Conservation (phyloP, 768 basidiomycete genomes). For the Crassisporium funariophilum region DNA sequence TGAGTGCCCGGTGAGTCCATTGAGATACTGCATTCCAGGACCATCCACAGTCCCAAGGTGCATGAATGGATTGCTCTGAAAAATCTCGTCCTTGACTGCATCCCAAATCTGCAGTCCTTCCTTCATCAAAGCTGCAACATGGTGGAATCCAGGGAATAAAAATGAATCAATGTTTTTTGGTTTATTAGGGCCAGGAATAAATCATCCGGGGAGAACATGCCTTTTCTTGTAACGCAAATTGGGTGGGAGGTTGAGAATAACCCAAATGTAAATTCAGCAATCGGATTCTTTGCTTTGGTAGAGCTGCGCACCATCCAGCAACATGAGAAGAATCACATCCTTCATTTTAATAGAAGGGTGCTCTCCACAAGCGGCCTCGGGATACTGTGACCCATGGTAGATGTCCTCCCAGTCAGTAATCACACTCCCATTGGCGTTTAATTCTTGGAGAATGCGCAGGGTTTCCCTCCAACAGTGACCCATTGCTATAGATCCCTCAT, state of each 20-base stretch:
- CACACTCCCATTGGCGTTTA: too few species aligned
- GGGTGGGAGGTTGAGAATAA: constrained; percentile 32
- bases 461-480: too few species aligned
- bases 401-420: too few species aligned
- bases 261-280: constrained; percentile 43
- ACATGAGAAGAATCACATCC: too few species aligned
- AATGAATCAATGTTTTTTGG: constrained; percentile 23
- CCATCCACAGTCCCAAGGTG: constrained; percentile 9
- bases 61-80: constrained; percentile 21
- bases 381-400: too few species aligned
- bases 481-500: too few species aligned
- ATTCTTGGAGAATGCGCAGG: too few species aligned
- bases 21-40: constrained; percentile 18
- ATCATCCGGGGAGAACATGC: constrained; percentile 21
- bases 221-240: constrained; percentile 21
- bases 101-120: constrained; percentile 34
- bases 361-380: too few species aligned
- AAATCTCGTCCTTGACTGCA: constrained; percentile 7
- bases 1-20: constrained; percentile 34
- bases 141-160: constrained; percentile 19
- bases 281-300: constrained; percentile 40
- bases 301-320: constrained; percentile 44
- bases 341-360: too few species aligned
- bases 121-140: constrained; percentile 17
- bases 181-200: constrained; percentile 27